phyloP scores from a whole-genome alignment of 163 green algal genomes.

The Chlorella variabilis region DNA sequence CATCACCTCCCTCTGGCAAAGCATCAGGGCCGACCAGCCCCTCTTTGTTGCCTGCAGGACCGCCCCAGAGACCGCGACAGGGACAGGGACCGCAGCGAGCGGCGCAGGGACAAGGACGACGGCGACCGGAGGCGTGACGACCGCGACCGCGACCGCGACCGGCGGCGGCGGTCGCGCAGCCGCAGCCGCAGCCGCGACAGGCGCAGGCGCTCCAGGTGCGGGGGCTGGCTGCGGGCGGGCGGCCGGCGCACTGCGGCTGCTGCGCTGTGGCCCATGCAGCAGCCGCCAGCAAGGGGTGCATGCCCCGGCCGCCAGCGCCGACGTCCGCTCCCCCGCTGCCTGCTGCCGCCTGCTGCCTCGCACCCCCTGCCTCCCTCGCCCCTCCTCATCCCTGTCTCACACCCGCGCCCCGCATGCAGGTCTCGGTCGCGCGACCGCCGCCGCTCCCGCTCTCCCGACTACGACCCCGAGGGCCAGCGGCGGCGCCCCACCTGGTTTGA shows the following conservation, averaged over 20 bases:
- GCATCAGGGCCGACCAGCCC: no score
- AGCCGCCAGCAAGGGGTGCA: neutral
- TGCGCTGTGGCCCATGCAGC: neutral
- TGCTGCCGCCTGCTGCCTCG: neutral
- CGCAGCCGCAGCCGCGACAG: conserved; percentile 10
- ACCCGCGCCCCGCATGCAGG: conserved; percentile 16
- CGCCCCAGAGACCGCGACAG: conserved; percentile 13
- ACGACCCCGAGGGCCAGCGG: conserved; percentile 42
- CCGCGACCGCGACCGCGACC: neutral
- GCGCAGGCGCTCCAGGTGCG: conserved; percentile 29
- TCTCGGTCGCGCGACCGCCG: conserved; percentile 2
- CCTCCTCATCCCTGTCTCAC: neutral
- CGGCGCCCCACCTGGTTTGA: conserved; percentile 61
- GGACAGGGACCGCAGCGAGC: conserved; percentile 18
- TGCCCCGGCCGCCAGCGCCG: no score
- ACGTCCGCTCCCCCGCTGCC: no score
- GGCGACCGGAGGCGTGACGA: neutral
- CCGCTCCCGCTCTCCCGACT: conserved; percentile 35
- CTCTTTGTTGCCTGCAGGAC: neutral
- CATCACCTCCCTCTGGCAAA: no score
- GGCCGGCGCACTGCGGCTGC: no score
- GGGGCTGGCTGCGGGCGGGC: no score
- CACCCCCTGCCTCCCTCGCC: neutral
- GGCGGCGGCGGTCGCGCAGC: conserved; percentile 3
- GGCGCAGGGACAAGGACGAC: conserved; percentile 4